Conservation (phyloP, 73 alveolate species). For the Tetrahymena elliotti region DNA sequence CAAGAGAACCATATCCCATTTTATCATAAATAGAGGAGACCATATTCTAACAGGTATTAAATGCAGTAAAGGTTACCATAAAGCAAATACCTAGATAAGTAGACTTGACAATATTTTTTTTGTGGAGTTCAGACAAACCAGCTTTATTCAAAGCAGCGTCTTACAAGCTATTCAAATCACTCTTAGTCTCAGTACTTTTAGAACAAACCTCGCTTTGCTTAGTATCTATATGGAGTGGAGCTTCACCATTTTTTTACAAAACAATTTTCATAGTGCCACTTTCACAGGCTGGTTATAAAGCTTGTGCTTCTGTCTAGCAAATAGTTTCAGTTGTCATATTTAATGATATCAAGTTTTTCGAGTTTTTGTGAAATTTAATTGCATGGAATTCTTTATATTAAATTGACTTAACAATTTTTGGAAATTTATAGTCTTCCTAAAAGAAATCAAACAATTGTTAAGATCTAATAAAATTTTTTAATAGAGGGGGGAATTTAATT, state of each 20-base stretch:
- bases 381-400: too few relatives aligned
- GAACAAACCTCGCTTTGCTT: not conserved
- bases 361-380: too few relatives aligned
- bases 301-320: not conserved
- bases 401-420: not conserved
- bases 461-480: not conserved
- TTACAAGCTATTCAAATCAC: not conserved
- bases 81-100: not conserved
- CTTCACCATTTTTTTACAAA: not conserved
- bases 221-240: not conserved
- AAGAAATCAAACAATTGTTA: not conserved
- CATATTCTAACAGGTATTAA: not conserved
- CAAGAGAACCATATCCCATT: not conserved
- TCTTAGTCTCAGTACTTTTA: not conserved
- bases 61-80: not conserved
- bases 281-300: not conserved
- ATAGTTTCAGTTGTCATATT: not conserved
- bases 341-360: too few relatives aligned
- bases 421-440: not conserved
- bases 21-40: not conserved
- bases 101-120: not conserved
- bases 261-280: not conserved
- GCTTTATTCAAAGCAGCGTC: not conserved
- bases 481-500: not conserved
- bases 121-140: not conserved